phyloP scores from a whole-genome alignment of 768 basidiomycete species.

The Panaeolus papilionaceus region DNA sequence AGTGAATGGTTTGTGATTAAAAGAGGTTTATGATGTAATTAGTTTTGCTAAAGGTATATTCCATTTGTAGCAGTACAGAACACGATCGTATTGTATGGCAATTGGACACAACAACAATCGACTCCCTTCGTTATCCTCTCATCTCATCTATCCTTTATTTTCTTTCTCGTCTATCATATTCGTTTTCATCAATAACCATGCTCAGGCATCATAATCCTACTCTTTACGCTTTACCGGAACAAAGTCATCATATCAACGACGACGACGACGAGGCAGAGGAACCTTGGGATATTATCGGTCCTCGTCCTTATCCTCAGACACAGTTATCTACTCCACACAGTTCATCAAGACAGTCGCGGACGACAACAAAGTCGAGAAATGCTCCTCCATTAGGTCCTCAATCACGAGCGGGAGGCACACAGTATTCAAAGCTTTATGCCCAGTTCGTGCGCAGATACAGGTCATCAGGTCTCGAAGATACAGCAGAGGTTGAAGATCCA shows the following conservation, averaged over 20 bases:
- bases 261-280: constrained; percentile 57
- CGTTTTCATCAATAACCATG: constrained; percentile 24
- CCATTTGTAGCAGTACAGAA: constrained; percentile 19
- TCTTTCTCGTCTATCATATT: constrained; percentile 21
- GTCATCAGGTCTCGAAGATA: constrained; percentile 54
- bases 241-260: constrained; percentile 45
- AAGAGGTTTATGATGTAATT: constrained; percentile 18
- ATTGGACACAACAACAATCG: not conserved
- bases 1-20: not conserved
- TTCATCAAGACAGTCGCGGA: constrained; percentile 33
- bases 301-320: constrained; percentile 39
- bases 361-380: constrained; percentile 35
- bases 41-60: constrained; percentile 15
- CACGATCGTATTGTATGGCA: not conserved
- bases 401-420: constrained; percentile 29
- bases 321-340: constrained; percentile 28
- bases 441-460: constrained; percentile 83
- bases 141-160: constrained; percentile 10
- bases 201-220: constrained; percentile 71
- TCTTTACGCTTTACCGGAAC: constrained; percentile 66
- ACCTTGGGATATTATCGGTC: constrained; percentile 42
- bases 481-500: constrained; percentile 62
- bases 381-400: constrained; percentile 25
- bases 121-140: not conserved
- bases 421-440: constrained; percentile 70